A percentile compares a stretch with the other conserved stretches of the same genome.
Conservation (phyloP, 768 basidiomycete species). For the Pholiota molesta region DNA sequence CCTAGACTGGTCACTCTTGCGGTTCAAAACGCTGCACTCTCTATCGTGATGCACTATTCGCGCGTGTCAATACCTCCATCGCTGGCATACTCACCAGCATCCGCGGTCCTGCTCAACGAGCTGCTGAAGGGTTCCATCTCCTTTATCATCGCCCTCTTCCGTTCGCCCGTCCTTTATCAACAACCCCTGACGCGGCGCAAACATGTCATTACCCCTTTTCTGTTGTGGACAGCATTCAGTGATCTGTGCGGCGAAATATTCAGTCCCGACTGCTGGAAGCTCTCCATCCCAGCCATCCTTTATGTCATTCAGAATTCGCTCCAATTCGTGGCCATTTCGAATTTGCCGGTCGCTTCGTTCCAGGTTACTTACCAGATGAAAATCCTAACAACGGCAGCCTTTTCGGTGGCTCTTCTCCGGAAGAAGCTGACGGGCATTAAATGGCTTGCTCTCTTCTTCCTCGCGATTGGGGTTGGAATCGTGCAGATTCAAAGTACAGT, state of each 20-base stretch:
- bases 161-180: conserved; percentile 40
- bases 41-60: conserved; percentile 99
- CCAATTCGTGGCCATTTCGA: conserved; percentile 92
- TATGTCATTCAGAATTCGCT: conserved; percentile 96
- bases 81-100: conserved; percentile 88
- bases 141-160: conserved; percentile 76
- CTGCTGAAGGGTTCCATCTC: conserved; percentile 93
- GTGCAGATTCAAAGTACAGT: conserved; percentile 75
- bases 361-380: conserved; percentile 99
- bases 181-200: conserved; percentile 43
- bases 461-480: conserved; percentile 88
- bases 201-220: conserved; percentile 40
- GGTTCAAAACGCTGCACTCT: conserved; percentile 93
- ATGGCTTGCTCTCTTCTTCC: conserved; percentile 84
- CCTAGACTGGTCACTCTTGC: conserved; percentile 80
- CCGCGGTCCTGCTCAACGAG: conserved; percentile 94
- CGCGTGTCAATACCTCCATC: conserved; percentile 80
- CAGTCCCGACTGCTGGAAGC: conserved; percentile 93
- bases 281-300: conserved; percentile 95
- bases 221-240: conserved; percentile 52
- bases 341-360: conserved; percentile 94
- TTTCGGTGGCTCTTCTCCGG: conserved; percentile 81
- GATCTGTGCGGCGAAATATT: conserved; percentile 76
- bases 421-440: conserved; percentile 73
- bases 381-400: conserved; percentile 90